phyloP scores from a whole-genome alignment of 345 rosid genomes.

The Cardiospermum halicacabum region DNA sequence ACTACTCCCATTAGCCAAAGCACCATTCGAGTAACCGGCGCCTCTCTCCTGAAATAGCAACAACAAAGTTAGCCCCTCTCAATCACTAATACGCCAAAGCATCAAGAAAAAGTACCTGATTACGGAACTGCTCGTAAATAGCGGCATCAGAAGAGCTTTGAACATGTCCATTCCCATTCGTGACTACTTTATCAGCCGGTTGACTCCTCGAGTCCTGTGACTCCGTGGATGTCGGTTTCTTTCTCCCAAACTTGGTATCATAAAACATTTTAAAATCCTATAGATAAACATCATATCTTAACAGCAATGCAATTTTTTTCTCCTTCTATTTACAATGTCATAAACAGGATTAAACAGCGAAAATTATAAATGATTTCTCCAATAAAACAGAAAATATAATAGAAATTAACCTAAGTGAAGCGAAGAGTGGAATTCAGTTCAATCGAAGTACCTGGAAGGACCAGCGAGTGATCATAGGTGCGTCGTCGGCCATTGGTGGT shows the following conservation, averaged over 20 bases:
- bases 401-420: neutral
- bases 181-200: constrained; percentile 28
- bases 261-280: constrained; percentile 75
- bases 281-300: constrained; percentile 29
- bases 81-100: neutral
- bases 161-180: constrained; percentile 40
- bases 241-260: constrained; percentile 93
- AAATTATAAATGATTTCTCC: neutral
- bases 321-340: neutral
- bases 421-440: constrained; percentile 1
- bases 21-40: constrained; percentile 32
- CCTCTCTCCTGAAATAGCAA: constrained; percentile 40
- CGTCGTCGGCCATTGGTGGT: constrained; percentile 58
- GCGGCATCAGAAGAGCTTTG: constrained; percentile 54
- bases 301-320: constrained; percentile 27
- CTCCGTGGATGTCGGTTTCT: constrained; percentile 41
- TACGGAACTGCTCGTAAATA: constrained; percentile 58
- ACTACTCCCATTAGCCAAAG: constrained; percentile 29
- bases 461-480: constrained; percentile 81
- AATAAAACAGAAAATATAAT: neutral
- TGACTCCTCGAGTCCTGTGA: constrained; percentile 35
- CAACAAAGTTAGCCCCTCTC: neutral
- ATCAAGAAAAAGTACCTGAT: constrained; percentile 39
- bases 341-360: too few species aligned
- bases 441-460: constrained; percentile 57